Evolutionary conservation across 257 asterid genomes (phyloP), one percentile per base, ranked within the genome.

Genomic region (Eustoma russellianum): DNA sequence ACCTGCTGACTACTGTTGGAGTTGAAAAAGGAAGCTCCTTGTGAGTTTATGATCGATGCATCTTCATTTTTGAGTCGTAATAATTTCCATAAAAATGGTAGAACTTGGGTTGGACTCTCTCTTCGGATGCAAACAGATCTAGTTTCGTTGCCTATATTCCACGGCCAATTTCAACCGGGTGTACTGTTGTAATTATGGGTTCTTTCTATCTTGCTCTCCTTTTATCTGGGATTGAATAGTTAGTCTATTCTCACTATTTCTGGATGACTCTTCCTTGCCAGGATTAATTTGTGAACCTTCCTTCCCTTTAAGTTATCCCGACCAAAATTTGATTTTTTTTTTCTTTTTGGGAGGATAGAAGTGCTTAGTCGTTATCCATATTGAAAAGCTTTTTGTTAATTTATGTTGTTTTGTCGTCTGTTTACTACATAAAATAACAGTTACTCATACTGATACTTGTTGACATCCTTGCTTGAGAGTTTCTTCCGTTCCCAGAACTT

Each of bases 371-470:
- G 78, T 76, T 70, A 65, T 56, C 88, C 81, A 73, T 64, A 61
- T 69, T 63, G 48, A 55, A 76, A 72, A 64, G 55, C 47, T 51
- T 64, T 73, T 48, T 50, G 55, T 53, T 72, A 72, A 52, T 66
- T 56, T 35, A 19, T 68, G 60, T 52, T 66, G 30, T 4, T 24
- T n/a, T n/a, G n/a, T n/a, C n/a, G 63, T 73, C 56, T 63, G 58
- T 55, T 64, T 63, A 64, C 77, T 86, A 90, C 98, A 90, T 90
- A 78, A 86, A 86, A 86, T 90, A 83, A 86, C 96, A 79, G 51
- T 50, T 63, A 66, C 53, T 56, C 61, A 24, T 67, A 55, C 62
- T 70, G 57, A 58, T 64, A 66, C 45, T 52, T 33, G 53, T 69
- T 74, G 66, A 59, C 45, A 70, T 63, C 68, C 35, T n/a, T 61